Percentiles rank a stretch among this genome's conserved stretches.
Evolutionary conservation across 768 basidiomycete species (phyloP).

Genomic region (Mycena indigotica): DNA sequence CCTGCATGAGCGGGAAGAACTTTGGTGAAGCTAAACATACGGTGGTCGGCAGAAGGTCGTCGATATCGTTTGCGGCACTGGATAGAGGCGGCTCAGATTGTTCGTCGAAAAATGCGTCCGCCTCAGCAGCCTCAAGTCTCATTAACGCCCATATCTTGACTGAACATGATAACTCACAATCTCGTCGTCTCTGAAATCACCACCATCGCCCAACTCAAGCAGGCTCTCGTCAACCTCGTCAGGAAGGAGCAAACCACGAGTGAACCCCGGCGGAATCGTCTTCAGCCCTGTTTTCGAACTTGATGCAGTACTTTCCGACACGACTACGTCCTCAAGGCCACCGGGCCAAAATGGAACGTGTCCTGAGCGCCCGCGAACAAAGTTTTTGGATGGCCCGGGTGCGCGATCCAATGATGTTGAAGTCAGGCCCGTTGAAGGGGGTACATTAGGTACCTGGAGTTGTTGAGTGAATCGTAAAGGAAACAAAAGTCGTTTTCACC

Average conservation of each 20-base stretch:
- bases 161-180: constrained; percentile 4
- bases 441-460: constrained; percentile 55
- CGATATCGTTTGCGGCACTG: constrained; percentile 52
- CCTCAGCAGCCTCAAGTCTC: constrained; percentile 8
- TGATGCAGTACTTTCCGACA: constrained; percentile 22
- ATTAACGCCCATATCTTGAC: neutral
- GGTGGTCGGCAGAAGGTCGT: constrained; percentile 73
- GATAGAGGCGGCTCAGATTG: constrained; percentile 22
- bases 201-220: constrained; percentile 29
- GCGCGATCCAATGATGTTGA: constrained; percentile 87
- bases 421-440: constrained; percentile 68
- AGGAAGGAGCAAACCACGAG: constrained; percentile 73
- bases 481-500: constrained; percentile 40
- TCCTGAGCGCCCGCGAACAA: constrained; percentile 92
- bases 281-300: constrained; percentile 50
- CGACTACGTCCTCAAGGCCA: constrained; percentile 72
- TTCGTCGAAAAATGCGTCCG: constrained; percentile 21
- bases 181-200: constrained; percentile 17
- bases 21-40: constrained; percentile 29
- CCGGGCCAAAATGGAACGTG: constrained; percentile 95
- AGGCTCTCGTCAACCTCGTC: constrained; percentile 59
- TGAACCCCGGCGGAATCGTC: constrained; percentile 81
- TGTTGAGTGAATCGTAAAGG: constrained; percentile 1
- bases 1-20: no score
- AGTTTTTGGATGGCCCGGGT: constrained; percentile 75